Conservation (phyloP, 2,329 filamentous ascomycete genomes). For the Polytolypa hystricis region DNA sequence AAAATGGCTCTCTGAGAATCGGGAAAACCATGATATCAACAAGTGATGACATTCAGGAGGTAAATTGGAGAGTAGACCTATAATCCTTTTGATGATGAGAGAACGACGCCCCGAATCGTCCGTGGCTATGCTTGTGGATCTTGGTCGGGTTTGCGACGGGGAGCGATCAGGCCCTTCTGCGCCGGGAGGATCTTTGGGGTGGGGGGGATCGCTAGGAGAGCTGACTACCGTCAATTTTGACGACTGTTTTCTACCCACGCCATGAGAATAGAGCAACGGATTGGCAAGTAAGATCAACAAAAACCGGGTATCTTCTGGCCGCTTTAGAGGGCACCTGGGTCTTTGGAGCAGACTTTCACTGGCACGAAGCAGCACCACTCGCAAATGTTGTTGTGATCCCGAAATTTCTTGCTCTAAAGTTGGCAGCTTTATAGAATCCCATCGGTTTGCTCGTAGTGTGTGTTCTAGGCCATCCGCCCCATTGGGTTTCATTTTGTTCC, state of each 20-base stretch:
- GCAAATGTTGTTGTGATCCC: slow-evolving; percentile 58
- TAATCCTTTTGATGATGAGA: slow-evolving; percentile 70
- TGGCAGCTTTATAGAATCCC: slow-evolving; percentile 33
- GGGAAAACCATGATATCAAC: slow-evolving; percentile 67
- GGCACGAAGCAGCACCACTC: slow-evolving; percentile 61
- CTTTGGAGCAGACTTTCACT: slow-evolving; percentile 71
- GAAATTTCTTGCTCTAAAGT: slow-evolving; percentile 42
- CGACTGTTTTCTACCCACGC: slow-evolving; percentile 13
- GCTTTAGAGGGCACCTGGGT: slow-evolving; percentile 57
- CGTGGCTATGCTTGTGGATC: background rate
- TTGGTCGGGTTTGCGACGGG: slow-evolving; percentile 1
- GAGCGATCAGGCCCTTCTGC: too few relatives aligned
- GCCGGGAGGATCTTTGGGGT: slow-evolving; percentile 12
- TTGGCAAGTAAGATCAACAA: slow-evolving; percentile 69
- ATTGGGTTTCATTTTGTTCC: slow-evolving; percentile 41
- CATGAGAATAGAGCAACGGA: slow-evolving; percentile 54
- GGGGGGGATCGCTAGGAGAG: slow-evolving; percentile 6
- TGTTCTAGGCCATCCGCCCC: slow-evolving; percentile 17
- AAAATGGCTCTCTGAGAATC: slow-evolving; percentile 57
- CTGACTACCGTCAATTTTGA: too few relatives aligned
- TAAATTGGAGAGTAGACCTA: slow-evolving; percentile 69
- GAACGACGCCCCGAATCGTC: slow-evolving; percentile 53
- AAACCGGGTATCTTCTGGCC: slow-evolving; percentile 62
- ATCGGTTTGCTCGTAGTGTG: slow-evolving; percentile 15
- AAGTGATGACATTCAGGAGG: slow-evolving; percentile 65